phyloP scores from a whole-genome alignment of 1,139 yeast species.

The Saccharomycopsis phalli region DNA sequence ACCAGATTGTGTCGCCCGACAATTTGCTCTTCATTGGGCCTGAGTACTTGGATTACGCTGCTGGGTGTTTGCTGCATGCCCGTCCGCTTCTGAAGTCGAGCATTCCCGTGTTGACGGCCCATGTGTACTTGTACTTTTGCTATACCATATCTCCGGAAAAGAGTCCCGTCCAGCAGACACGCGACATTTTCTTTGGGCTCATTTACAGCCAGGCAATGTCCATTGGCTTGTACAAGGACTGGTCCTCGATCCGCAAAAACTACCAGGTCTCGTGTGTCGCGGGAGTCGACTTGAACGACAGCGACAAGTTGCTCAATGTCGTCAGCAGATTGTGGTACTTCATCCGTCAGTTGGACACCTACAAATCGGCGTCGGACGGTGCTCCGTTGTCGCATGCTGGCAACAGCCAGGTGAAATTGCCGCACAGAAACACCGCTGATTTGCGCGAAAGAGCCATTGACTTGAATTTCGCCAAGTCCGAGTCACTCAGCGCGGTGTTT shows the following conservation, averaged over 20 bases:
- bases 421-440: too few species aligned
- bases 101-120: not conserved
- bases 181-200: not conserved
- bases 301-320: not conserved
- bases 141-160: slow-evolving; percentile 2
- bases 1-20: not conserved
- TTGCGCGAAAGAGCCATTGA: too few species aligned
- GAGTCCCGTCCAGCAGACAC: slow-evolving; percentile 1
- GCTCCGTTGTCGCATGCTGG: not conserved
- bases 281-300: not conserved
- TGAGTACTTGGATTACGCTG: not conserved
- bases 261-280: not conserved
- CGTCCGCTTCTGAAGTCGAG: not conserved
- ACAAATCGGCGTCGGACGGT: not conserved
- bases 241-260: not conserved
- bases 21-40: not conserved
- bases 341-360: not conserved
- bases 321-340: slow-evolving; percentile 5
- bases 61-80: not conserved
- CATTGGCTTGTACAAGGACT: slow-evolving; percentile 8
- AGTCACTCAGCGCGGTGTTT: too few species aligned
- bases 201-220: slow-evolving; percentile 3
- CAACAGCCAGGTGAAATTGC: not conserved
- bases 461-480: too few species aligned
- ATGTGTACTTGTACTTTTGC: not conserved